Conservation (phyloP, 192 early-diverging fungal genomes). For the Rhizoclosmatium globosum region DNA sequence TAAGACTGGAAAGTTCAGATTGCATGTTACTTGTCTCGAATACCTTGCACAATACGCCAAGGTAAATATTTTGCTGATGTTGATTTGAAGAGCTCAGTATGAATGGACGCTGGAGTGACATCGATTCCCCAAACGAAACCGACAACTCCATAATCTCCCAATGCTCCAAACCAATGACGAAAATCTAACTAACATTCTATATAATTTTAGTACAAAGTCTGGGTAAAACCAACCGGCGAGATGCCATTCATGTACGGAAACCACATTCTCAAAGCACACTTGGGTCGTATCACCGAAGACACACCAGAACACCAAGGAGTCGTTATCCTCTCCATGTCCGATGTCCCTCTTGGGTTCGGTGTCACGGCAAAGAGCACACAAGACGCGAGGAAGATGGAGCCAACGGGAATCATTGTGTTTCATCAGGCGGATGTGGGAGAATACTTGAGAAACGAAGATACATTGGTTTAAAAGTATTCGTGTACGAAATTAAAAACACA, state of each 20-base stretch:
- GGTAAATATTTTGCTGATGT: slow-evolving; percentile 50
- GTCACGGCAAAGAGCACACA: slow-evolving; percentile 93
- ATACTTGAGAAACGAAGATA: slow-evolving; percentile 73
- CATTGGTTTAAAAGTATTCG: slow-evolving; percentile 41
- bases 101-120: neutral
- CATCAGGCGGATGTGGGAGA: slow-evolving; percentile 99
- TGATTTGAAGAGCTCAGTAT: neutral
- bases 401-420: slow-evolving; percentile 93
- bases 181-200: neutral
- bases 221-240: slow-evolving; percentile 99
- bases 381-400: slow-evolving; percentile 92
- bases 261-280: slow-evolving; percentile 95
- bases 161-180: neutral
- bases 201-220: slow-evolving; percentile 87
- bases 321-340: slow-evolving; percentile 91
- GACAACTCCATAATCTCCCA: neutral
- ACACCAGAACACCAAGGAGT: slow-evolving; percentile 98
- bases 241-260: slow-evolving; percentile 99
- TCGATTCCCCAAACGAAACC: neutral
- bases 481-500: neutral
- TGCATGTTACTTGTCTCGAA: slow-evolving; percentile 93
- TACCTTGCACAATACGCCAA: slow-evolving; percentile 95
- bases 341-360: slow-evolving; percentile 96
- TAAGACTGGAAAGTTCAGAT: slow-evolving; percentile 95
- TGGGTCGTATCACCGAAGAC: slow-evolving; percentile 97